Evolutionary conservation across 495 filamentous ascomycete genomes (phyloP).

Genomic region (Hypoxylon rickii): DNA sequence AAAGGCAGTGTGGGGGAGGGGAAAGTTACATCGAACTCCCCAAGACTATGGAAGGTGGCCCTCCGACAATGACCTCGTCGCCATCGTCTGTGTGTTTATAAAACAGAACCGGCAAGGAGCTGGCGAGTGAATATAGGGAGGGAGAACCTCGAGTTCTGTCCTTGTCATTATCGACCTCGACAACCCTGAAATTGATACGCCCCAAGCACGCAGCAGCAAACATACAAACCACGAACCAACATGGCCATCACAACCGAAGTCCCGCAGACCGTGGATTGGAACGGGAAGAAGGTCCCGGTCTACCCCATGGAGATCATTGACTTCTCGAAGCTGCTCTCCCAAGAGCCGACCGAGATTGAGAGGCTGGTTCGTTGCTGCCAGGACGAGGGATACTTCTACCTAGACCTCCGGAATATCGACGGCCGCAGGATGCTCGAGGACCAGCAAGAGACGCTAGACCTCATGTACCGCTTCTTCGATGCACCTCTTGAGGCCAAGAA

Average conservation of each 20-base stretch:
- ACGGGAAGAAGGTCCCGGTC: conserved; percentile 56
- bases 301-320: conserved; percentile 54
- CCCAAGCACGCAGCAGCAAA: conserved; percentile 5
- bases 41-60: conserved; percentile 30
- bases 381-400: conserved; percentile 60
- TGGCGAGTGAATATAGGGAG: conserved; percentile 1
- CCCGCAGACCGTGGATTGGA: conserved; percentile 53
- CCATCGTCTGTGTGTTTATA: conserved; percentile 24
- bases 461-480: conserved; percentile 59
- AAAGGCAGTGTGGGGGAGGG: conserved; percentile 28
- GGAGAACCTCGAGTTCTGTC: conserved; percentile 1
- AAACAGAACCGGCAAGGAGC: conserved; percentile 14
- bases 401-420: conserved; percentile 55
- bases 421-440: conserved; percentile 52
- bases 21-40: conserved; percentile 32
- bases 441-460: conserved; percentile 52
- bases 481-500: conserved; percentile 55
- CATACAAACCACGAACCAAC: conserved; percentile 27
- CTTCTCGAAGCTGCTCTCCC: conserved; percentile 52
- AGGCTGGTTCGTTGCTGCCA: conserved; percentile 55
- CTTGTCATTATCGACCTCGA: conserved; percentile 8
- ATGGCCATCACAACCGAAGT: conserved; percentile 50
- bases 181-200: conserved; percentile 5
- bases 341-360: conserved; percentile 53
- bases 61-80: conserved; percentile 25